phyloP scores from a whole-genome alignment of 495 filamentous ascomycete species.

The Annulohypoxylon bovei region DNA sequence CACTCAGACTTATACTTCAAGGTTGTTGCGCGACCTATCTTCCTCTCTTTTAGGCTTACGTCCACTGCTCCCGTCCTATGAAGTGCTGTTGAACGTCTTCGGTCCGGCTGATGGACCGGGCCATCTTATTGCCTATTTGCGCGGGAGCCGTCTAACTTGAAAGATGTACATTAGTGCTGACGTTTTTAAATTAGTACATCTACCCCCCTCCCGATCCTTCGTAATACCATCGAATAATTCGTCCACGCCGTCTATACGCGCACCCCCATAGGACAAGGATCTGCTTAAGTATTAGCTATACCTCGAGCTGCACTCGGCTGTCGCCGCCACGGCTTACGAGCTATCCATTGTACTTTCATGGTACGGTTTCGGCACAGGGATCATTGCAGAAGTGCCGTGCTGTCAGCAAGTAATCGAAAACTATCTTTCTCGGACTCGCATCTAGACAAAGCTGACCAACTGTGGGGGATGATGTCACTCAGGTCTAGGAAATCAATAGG shows the following conservation, averaged over 20 bases:
- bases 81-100: constrained; percentile 1
- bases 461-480: constrained; percentile 22
- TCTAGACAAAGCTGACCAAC: constrained; percentile 5
- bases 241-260: constrained; percentile 17
- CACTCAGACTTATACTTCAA: not conserved
- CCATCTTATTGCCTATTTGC: constrained; percentile 31
- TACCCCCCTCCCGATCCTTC: constrained; percentile 38
- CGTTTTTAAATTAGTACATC: constrained; percentile 25
- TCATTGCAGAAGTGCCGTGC: constrained; percentile 17
- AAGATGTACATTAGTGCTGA: constrained; percentile 39
- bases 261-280: constrained; percentile 31
- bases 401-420: constrained; percentile 10
- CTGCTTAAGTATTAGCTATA: constrained; percentile 11
- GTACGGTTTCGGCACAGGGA: constrained; percentile 15
- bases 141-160: constrained; percentile 35
- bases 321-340: constrained; percentile 27
- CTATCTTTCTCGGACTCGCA: not conserved
- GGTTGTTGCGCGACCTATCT: constrained; percentile 5
- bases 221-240: constrained; percentile 21
- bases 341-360: constrained; percentile 10
- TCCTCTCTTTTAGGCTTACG: constrained; percentile 3
- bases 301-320: constrained; percentile 18
- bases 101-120: constrained; percentile 31
- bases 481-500: not conserved
- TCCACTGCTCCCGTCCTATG: constrained; percentile 1